These are phyloP conservation scores for Kuraishia hungarica DNA, from an alignment of 805 yeast genomes.

Conservation along the genomic window DNA sequence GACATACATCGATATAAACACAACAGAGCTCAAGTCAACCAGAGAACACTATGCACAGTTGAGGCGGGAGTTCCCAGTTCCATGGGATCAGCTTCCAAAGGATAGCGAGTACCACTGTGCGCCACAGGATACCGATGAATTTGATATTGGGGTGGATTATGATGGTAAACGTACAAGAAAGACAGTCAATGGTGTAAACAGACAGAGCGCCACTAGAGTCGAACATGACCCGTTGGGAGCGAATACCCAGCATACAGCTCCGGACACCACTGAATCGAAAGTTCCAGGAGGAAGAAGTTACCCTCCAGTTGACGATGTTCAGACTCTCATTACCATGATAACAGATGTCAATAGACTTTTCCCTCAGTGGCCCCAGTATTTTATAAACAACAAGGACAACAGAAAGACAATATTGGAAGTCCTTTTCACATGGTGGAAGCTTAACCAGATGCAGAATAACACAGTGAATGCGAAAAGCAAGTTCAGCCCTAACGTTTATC, in stretches of 20 bases:
- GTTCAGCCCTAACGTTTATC: slow-evolving; percentile 20
- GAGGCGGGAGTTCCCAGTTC: slow-evolving; percentile 18
- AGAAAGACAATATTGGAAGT: slow-evolving; percentile 28
- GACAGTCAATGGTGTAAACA: neutral
- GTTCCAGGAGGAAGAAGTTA: neutral
- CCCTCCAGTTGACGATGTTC: slow-evolving; percentile 20
- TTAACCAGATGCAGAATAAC: slow-evolving; percentile 24
- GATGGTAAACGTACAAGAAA: neutral
- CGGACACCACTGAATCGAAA: neutral
- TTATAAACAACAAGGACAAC: slow-evolving; percentile 18
- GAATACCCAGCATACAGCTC: neutral
- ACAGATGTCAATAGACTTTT: slow-evolving; percentile 44
- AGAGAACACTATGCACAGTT: slow-evolving; percentile 12
- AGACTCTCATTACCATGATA: slow-evolving; percentile 33
- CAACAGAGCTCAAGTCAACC: slow-evolving; percentile 11
- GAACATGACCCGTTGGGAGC: slow-evolving; percentile 12
- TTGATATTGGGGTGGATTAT: slow-evolving; percentile 12
- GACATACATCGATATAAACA: slow-evolving; percentile 2
- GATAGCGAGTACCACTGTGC: slow-evolving; percentile 15
- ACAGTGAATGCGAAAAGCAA: neutral
- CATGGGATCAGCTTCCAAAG: slow-evolving; percentile 23
- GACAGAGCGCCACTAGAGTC: slow-evolving; percentile 6
- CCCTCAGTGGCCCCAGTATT: slow-evolving; percentile 28
- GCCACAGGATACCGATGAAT: slow-evolving; percentile 8
- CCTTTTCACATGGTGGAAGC: slow-evolving; percentile 40